Evolutionary conservation across 306 rosid genomes (phyloP).

Genomic region (Abrus precatorius): DNA sequence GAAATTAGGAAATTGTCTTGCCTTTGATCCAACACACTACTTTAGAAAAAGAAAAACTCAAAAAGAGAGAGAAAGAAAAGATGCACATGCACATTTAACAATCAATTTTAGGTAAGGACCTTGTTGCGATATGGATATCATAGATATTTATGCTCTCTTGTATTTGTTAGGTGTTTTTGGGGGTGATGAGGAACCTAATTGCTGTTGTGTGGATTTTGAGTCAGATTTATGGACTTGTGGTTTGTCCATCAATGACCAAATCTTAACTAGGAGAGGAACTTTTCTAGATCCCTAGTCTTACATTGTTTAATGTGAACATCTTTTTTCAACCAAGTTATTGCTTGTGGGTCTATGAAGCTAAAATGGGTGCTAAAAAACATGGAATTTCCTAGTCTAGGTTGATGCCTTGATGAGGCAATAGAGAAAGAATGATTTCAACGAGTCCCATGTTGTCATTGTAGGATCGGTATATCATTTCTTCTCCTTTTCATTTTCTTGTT

Average conservation of each 20-base stretch:
- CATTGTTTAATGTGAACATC: background rate
- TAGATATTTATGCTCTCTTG: background rate
- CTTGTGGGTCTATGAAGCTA: slow-evolving; percentile 11
- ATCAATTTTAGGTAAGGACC: background rate
- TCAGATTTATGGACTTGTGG: background rate
- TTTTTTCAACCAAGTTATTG: background rate
- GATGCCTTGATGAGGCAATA: slow-evolving; percentile 6
- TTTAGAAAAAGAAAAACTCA: slow-evolving; percentile 3
- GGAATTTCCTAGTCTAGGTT: slow-evolving; percentile 26
- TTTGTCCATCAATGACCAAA: background rate
- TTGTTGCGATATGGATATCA: background rate
- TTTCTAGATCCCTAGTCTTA: background rate
- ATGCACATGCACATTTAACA: background rate
- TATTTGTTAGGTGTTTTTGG: slow-evolving; percentile 2
- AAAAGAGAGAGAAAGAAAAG: background rate
- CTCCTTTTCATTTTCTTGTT: slow-evolving; percentile 16
- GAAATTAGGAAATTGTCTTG: slow-evolving; percentile 13
- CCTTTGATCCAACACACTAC: background rate
- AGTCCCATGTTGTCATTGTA: background rate
- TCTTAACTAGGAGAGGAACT: background rate
- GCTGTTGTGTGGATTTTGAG: background rate
- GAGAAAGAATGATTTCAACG: background rate
- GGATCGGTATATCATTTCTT: background rate
- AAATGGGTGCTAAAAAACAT: slow-evolving; percentile 1
- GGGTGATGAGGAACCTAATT: background rate